Evolutionary conservation across 2,329 filamentous ascomycete species (phyloP).

Genomic region (Aspergillus fijiensis): DNA sequence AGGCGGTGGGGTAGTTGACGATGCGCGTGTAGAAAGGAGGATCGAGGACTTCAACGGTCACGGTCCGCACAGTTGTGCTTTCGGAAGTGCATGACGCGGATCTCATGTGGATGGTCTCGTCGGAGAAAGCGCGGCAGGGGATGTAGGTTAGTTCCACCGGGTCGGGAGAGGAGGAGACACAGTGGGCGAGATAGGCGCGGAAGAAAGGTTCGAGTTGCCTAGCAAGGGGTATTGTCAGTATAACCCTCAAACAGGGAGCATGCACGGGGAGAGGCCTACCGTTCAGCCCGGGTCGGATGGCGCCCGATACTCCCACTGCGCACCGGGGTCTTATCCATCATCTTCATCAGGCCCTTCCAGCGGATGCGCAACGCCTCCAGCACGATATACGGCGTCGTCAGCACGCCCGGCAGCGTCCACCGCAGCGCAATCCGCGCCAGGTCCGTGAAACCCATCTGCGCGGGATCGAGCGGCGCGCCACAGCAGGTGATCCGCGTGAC

Average conservation of each 20-base stretch:
- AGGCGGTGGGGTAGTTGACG: background rate
- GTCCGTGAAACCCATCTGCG: background rate
- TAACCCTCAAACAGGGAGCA: too few relatives aligned
- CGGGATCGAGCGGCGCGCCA: slow-evolving; percentile 6
- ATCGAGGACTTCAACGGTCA: slow-evolving; percentile 6
- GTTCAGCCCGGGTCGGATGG: background rate
- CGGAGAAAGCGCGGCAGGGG: slow-evolving; percentile 7
- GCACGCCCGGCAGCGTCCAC: slow-evolving; percentile 3
- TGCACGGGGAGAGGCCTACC: background rate
- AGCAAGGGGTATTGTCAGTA: too few relatives aligned
- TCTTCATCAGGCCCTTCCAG: slow-evolving; percentile 5
- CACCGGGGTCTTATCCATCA: slow-evolving; percentile 6
- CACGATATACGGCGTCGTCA: slow-evolving; percentile 6
- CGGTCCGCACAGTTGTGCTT: background rate
- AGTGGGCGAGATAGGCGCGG: slow-evolving; percentile 3
- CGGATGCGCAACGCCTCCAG: slow-evolving; percentile 2
- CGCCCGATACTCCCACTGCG: slow-evolving; percentile 8
- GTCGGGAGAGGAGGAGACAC: background rate
- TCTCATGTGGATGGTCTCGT: slow-evolving; percentile 4
- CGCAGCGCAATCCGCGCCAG: background rate
- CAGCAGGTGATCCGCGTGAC: background rate
- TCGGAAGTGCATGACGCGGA: slow-evolving; percentile 1
- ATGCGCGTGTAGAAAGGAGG: slow-evolving; percentile 9
- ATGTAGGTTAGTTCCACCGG: slow-evolving; percentile 9
- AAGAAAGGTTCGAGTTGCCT: slow-evolving; percentile 9